Base-by-base conservation (phyloP, 768 basidiomycete species). In the Sutorius australiensis region DNA sequence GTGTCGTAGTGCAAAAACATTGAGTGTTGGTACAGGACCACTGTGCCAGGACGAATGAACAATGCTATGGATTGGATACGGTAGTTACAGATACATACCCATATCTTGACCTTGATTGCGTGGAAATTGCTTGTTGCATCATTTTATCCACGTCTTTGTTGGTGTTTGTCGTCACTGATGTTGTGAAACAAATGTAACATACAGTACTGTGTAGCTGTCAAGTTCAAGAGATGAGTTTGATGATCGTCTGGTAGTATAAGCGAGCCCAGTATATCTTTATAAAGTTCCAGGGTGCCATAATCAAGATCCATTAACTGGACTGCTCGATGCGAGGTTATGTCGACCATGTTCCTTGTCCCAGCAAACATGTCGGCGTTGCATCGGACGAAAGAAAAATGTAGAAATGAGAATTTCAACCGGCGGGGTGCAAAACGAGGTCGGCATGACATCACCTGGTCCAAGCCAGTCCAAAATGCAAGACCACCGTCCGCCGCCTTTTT, bases 401-500 rank as follows among this genome's bases (percentile, higher is more conserved):
- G 2, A 21, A 48, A 46, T 43, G n/a, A 17, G 34, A 54, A 45
- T 44, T 47, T 24, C 37, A 51, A 34, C 13, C 63, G 62, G 63
- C 63, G 54, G 13, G 0, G 38, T 39, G 33, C 21, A 31, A 46
- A 42, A 30, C 16, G 8, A 24, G 6, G 6, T 43, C 62, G 62
- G 59, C 59, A 65, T 65, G 64, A 65, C 64, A 67, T 65, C 64
- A 65, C 37, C 51, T 50, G 41, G 59, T 48, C 63, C 34, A 3
- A 39, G 62, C 48, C 31, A 41, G 13, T 34, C 11, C 46, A 37
- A 54, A 42, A 49, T 21, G n/a, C 32, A 12, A 32, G 32, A 19
- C 36, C 42, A 13, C 39, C 16, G 21, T 34, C 46, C 41, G 6
- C 57, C 40, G 44, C 32, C 6, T 33, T 31, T 30, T 31, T 24